A percentile compares a stretch with the other conserved stretches of the same genome.
Conservation (phyloP, 2,329 filamentous ascomycete genomes). For the Hymenoscyphus repandus region DNA sequence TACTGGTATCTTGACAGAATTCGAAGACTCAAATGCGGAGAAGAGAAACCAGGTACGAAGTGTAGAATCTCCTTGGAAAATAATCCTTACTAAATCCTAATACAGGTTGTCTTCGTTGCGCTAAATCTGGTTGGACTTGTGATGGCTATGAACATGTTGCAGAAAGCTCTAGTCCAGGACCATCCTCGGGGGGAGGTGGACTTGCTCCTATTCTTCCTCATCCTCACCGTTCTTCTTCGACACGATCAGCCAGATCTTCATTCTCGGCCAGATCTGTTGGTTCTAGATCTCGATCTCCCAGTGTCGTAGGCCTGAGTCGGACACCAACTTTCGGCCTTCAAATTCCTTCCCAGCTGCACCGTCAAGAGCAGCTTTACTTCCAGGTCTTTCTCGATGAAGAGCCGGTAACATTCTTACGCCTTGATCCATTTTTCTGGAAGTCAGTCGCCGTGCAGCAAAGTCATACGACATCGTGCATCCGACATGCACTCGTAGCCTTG, state of each 20-base stretch:
- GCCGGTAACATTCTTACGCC: slow-evolving; percentile 9
- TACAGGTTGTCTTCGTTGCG: slow-evolving; percentile 20
- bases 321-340: neutral
- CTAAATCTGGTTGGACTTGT: slow-evolving; percentile 25
- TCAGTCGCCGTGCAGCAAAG: slow-evolving; percentile 18
- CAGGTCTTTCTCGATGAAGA: slow-evolving; percentile 21
- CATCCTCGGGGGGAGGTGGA: neutral
- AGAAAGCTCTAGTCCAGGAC: neutral
- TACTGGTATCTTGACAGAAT: slow-evolving; percentile 19
- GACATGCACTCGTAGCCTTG: slow-evolving; percentile 26
- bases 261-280: neutral
- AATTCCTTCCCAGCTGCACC: slow-evolving; percentile 5
- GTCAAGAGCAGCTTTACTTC: slow-evolving; percentile 23
- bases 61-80: too few species aligned
- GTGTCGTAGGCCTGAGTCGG: slow-evolving; percentile 2
- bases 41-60: slow-evolving; percentile 20
- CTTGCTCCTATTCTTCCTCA: slow-evolving; percentile 8
- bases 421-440: slow-evolving; percentile 47
- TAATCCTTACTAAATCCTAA: neutral
- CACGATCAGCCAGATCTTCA: slow-evolving; percentile 1
- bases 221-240: slow-evolving; percentile 6
- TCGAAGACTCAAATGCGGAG: slow-evolving; percentile 28
- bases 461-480: slow-evolving; percentile 15
- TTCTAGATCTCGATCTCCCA: slow-evolving; percentile 12
- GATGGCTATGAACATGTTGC: slow-evolving; percentile 23